These are phyloP conservation scores for Sclerotinia spermophila DNA, from an alignment of 2,329 filamentous ascomycete species.

Conservation along the genomic window DNA sequence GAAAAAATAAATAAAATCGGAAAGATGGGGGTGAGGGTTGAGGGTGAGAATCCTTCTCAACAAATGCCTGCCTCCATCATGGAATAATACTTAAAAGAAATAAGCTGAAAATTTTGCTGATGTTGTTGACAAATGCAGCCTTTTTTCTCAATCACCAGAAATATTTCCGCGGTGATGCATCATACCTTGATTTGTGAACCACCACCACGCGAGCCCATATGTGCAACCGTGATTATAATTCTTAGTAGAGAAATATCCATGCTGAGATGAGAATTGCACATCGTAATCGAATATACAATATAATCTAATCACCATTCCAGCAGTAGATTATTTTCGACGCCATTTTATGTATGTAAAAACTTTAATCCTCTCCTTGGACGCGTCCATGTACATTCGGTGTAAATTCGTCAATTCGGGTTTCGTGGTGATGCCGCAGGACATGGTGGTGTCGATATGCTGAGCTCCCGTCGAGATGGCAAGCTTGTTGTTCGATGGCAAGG, in stretches of 20 bases:
- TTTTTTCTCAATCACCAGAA: background rate
- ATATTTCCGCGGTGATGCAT: background rate
- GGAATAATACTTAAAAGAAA: background rate
- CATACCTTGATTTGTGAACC: background rate
- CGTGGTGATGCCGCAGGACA: background rate
- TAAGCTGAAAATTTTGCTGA: background rate
- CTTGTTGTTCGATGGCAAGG: background rate
- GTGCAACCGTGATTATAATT: too few relatives aligned
- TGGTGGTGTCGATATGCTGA: background rate
- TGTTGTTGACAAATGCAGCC: background rate
- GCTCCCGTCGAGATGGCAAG: background rate
- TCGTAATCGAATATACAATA: background rate
- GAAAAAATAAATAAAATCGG: background rate
- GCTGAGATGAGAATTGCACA: background rate
- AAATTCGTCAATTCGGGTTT: background rate
- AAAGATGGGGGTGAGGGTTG: background rate
- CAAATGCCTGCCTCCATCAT: background rate
- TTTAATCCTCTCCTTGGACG: background rate
- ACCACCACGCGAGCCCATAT: background rate
- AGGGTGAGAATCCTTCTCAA: background rate
- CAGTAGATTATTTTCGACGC: background rate
- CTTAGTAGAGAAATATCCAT: background rate
- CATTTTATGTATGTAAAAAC: background rate
- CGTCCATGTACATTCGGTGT: background rate
- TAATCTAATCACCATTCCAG: background rate